Percentiles rank a stretch among this genome's conserved stretches.
These are phyloP conservation scores for Sphaceloma murrayae DNA, from an alignment of 2,329 filamentous ascomycete species.

Conservation along the genomic window DNA sequence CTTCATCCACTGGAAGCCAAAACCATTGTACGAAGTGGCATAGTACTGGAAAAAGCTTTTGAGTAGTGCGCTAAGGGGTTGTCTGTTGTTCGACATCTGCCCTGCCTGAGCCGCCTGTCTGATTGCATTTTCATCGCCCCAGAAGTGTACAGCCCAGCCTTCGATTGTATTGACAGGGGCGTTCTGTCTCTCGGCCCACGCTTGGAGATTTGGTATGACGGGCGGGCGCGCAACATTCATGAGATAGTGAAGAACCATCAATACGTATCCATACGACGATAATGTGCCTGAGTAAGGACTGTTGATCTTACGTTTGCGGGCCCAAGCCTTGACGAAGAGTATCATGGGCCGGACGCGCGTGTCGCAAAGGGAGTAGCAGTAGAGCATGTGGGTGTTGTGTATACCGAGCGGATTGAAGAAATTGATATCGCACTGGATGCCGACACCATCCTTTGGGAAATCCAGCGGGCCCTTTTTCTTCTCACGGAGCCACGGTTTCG, in stretches of 20 bases:
- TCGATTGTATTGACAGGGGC: slow-evolving; percentile 29
- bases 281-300: slow-evolving; percentile 77
- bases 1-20: slow-evolving; percentile 67
- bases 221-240: slow-evolving; percentile 73
- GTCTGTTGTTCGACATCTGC: slow-evolving; percentile 56
- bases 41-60: slow-evolving; percentile 86
- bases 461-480: slow-evolving; percentile 50
- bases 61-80: slow-evolving; percentile 61
- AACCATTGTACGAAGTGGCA: slow-evolving; percentile 49
- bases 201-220: slow-evolving; percentile 75
- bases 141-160: slow-evolving; percentile 63
- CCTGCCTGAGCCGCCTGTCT: slow-evolving; percentile 47
- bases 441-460: slow-evolving; percentile 65
- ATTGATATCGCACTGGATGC: slow-evolving; percentile 88
- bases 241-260: slow-evolving; percentile 87
- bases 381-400: slow-evolving; percentile 72
- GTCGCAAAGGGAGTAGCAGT: slow-evolving; percentile 75
- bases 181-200: slow-evolving; percentile 24
- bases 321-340: slow-evolving; percentile 85
- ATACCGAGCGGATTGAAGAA: slow-evolving; percentile 76
- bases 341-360: slow-evolving; percentile 67
- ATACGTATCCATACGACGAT: slow-evolving; percentile 80
- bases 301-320: slow-evolving; percentile 76
- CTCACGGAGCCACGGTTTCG: slow-evolving; percentile 36
- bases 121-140: slow-evolving; percentile 65